Percentiles rank a stretch among this genome's conserved stretches.
phyloP scores from a whole-genome alignment of 176 grass and related monocot genomes.

The Oryza australiensis region DNA sequence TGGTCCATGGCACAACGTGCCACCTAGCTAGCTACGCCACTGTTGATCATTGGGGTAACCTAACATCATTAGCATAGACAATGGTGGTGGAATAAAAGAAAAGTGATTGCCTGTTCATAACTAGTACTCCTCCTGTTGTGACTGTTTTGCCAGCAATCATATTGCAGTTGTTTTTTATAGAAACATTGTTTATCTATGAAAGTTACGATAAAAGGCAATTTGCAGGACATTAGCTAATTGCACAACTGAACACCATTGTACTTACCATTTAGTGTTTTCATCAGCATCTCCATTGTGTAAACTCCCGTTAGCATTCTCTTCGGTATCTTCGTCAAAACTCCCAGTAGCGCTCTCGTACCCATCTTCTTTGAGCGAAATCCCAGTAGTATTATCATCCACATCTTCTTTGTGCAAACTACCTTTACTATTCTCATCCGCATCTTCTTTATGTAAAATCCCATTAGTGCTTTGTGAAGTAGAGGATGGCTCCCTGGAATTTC shows the following conservation, averaged over 20 bases:
- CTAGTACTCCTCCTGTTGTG: too few species aligned
- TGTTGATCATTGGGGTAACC: too few species aligned
- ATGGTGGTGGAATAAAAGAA: too few species aligned
- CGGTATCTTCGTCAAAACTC: neutral
- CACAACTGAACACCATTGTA: constrained; percentile 23
- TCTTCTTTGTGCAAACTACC: neutral
- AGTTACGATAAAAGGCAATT: neutral
- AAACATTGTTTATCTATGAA: neutral
- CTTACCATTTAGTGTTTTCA: constrained; percentile 58
- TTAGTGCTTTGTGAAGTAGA: constrained; percentile 47
- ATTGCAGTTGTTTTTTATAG: too few species aligned
- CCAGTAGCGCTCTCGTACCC: neutral
- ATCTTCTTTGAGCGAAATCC: neutral
- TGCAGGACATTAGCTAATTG: neutral
- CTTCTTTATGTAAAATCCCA: constrained; percentile 53
- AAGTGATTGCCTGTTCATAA: too few species aligned
- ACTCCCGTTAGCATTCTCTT: neutral
- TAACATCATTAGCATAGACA: too few species aligned
- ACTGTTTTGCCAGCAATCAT: too few species aligned
- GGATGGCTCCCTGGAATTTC: constrained; percentile 36
- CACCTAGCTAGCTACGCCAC: too few species aligned
- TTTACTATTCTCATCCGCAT: neutral
- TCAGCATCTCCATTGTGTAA: neutral
- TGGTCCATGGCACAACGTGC: too few species aligned
- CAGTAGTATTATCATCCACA: neutral